A percentile compares a stretch with the other conserved stretches of the same genome.
phyloP scores from a whole-genome alignment of 176 grass and related monocot genomes.

The Zea mays region DNA sequence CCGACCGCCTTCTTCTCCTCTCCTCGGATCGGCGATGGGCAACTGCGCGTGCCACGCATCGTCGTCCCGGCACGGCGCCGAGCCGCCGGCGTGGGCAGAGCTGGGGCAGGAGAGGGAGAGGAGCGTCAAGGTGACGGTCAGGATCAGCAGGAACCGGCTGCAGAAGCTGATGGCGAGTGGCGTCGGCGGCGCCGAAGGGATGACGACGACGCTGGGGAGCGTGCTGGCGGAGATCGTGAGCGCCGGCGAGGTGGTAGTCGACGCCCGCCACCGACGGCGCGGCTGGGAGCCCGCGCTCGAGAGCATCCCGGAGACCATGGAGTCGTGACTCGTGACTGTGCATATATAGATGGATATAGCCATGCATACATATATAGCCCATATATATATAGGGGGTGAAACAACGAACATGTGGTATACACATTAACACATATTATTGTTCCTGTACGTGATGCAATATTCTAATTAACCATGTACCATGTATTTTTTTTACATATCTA shows the following conservation, averaged over 20 bases:
- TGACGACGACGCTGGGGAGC: constrained; percentile 19
- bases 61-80: too few species aligned
- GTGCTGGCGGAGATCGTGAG: constrained; percentile 43
- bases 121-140: constrained; percentile 45
- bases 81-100: background rate
- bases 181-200: background rate
- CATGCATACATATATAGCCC: too few species aligned
- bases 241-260: constrained; percentile 27
- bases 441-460: too few species aligned
- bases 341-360: background rate
- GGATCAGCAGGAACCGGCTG: constrained; percentile 45
- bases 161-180: constrained; percentile 42
- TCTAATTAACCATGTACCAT: background rate
- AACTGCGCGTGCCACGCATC: too few species aligned
- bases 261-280: background rate
- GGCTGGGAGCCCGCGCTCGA: constrained; percentile 43
- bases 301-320: constrained; percentile 45
- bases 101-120: background rate
- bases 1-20: too few species aligned
- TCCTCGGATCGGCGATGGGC: too few species aligned
- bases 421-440: too few species aligned
- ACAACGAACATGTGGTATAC: background rate
- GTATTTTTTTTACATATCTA: background rate
- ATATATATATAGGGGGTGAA: background rate
- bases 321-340: background rate